Evolutionary conservation across 768 basidiomycete genomes (phyloP).

Genomic region (Rhizopogon rudus): DNA sequence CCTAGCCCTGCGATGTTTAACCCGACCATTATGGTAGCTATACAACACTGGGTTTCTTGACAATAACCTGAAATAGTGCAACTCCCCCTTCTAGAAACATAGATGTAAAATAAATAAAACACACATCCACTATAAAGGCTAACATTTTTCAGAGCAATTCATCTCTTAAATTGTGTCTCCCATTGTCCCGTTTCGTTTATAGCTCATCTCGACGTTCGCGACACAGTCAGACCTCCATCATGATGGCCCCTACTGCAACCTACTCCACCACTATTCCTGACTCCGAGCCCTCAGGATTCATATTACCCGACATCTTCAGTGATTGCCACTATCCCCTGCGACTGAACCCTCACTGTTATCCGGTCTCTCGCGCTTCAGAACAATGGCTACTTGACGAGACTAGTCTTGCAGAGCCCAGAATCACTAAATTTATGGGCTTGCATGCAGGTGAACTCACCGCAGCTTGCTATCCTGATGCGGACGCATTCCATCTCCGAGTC

Average conservation of each 20-base stretch:
- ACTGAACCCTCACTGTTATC: not conserved
- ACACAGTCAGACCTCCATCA: conserved; percentile 3
- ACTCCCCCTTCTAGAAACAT: too few species aligned
- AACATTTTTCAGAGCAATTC: conserved; percentile 13
- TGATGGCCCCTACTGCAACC: conserved; percentile 21
- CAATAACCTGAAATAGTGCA: too few species aligned
- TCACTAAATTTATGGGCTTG: conserved; percentile 45
- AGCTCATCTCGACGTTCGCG: not conserved
- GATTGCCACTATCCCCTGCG: not conserved
- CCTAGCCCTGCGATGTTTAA: too few species aligned
- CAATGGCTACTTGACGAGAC: conserved; percentile 11
- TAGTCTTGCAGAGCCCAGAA: conserved; percentile 24
- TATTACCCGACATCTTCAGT: conserved; percentile 32
- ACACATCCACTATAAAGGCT: conserved; percentile 9
- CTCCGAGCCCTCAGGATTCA: conserved; percentile 17
- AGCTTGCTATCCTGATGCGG: conserved; percentile 53
- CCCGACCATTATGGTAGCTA: too few species aligned
- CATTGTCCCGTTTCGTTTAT: conserved; percentile 17
- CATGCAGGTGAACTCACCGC: conserved; percentile 67
- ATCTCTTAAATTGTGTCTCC: not conserved
- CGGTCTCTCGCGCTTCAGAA: not conserved
- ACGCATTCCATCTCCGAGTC: conserved; percentile 53
- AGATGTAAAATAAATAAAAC: too few species aligned
- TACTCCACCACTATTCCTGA: conserved; percentile 6
- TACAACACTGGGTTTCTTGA: too few species aligned